Evolutionary conservation across 2,329 filamentous ascomycete genomes (phyloP).

Genomic region (Ophiosphaerella korrae): DNA sequence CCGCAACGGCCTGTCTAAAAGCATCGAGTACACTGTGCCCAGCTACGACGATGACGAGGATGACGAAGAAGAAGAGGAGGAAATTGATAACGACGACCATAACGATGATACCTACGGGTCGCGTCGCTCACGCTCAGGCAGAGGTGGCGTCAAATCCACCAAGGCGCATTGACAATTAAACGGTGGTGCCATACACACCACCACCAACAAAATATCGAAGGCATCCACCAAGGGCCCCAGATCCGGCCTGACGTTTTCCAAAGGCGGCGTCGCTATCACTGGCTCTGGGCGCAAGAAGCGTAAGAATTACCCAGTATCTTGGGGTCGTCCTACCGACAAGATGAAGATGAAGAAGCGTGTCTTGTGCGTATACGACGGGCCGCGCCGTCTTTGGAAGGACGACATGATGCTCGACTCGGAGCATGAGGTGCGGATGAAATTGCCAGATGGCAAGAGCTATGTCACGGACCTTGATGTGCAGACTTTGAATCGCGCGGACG

Average conservation of each 20-base stretch:
- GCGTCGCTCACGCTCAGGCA: slow-evolving; percentile 53
- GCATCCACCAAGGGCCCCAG: slow-evolving; percentile 49
- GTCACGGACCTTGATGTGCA: slow-evolving; percentile 93
- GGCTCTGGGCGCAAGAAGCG: slow-evolving; percentile 78
- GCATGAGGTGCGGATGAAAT: slow-evolving; percentile 86
- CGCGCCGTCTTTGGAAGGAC: slow-evolving; percentile 88
- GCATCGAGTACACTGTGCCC: slow-evolving; percentile 52
- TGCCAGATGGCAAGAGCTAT: slow-evolving; percentile 71
- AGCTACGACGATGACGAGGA: slow-evolving; percentile 61
- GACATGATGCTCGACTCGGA: slow-evolving; percentile 98
- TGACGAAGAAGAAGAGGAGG: slow-evolving; percentile 63
- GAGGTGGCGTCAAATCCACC: slow-evolving; percentile 57
- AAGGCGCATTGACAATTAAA: slow-evolving; percentile 58
- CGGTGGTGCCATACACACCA: slow-evolving; percentile 38
- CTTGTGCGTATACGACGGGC: slow-evolving; percentile 88
- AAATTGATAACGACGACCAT: slow-evolving; percentile 57
- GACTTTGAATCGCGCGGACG: slow-evolving; percentile 86
- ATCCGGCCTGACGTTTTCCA: slow-evolving; percentile 76
- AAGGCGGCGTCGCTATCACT: slow-evolving; percentile 68
- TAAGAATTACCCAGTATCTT: slow-evolving; percentile 90
- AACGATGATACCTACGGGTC: slow-evolving; percentile 61
- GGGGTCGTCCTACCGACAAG: slow-evolving; percentile 89
- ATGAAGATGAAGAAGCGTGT: slow-evolving; percentile 99
- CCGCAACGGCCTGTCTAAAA: slow-evolving; percentile 47
- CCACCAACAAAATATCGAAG: slow-evolving; percentile 8